phyloP scores from a whole-genome alignment of 2,329 filamentous ascomycete genomes.

The Pseudocercospora cruenta region DNA sequence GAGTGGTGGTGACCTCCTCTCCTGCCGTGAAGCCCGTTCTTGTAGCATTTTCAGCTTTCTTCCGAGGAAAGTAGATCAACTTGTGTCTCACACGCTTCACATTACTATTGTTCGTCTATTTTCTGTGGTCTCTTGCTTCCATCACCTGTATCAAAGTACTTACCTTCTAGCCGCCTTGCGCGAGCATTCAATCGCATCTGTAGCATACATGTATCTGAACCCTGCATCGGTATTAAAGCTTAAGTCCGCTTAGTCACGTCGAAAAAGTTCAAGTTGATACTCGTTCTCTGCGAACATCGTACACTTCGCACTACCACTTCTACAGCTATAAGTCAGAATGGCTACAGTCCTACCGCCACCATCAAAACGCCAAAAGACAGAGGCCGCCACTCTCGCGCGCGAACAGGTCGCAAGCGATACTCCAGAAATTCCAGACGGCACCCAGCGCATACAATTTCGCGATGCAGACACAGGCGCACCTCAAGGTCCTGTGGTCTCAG shows the following conservation, averaged over 20 bases:
- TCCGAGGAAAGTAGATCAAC: background rate
- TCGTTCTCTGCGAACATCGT: background rate
- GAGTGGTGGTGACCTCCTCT: no score
- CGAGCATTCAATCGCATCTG: background rate
- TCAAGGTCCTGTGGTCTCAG: slow-evolving; percentile 71
- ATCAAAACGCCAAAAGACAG: slow-evolving; percentile 83
- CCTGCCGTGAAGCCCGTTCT: no score
- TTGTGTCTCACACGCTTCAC: no score
- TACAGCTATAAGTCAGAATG: slow-evolving; percentile 56
- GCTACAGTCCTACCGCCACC: slow-evolving; percentile 81
- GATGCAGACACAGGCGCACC: slow-evolving; percentile 73
- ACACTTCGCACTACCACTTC: background rate
- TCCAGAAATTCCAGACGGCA: slow-evolving; percentile 68
- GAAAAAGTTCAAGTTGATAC: background rate
- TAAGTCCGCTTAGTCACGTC: slow-evolving; percentile 1
- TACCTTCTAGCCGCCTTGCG: background rate
- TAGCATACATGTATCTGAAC: no score
- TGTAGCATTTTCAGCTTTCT: no score
- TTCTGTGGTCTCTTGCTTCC: no score
- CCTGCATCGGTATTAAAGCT: background rate
- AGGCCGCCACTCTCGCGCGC: slow-evolving; percentile 70
- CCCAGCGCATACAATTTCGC: slow-evolving; percentile 73
- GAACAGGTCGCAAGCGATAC: slow-evolving; percentile 72
- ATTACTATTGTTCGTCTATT: no score
- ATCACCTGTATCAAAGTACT: no score